Base-by-base conservation (phyloP, 2,329 filamentous ascomycete species). In the Arthrobotrys conoides region DNA sequence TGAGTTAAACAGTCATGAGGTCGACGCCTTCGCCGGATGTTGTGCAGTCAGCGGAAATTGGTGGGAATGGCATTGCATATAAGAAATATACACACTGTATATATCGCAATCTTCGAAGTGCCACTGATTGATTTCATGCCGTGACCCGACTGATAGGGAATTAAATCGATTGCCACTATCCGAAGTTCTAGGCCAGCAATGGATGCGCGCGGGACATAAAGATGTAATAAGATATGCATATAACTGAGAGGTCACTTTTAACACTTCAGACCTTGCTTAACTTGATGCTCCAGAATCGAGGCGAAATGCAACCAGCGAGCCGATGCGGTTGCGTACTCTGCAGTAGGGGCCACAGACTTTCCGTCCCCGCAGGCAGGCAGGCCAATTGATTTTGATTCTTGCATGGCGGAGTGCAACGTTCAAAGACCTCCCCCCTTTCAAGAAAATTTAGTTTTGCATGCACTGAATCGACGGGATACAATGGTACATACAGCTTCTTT, bases 351-450 rank as follows among this genome's bases (percentile, higher is more conserved):
- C 48, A 61, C 27, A 61, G 20, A 61, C 57, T 61, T 61, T 61
- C 57, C 36, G 57, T 46, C 44, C 36, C 61, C 46, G 61, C 61
- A 51, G 44, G 30, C 61, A 48, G 36, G 41, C 44, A 33, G 36
- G 41, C 41, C 30, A 36, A 24, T 30, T 27, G 18, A 27, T 27
- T 22, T n/a, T 41, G 64, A 51, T 6, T 55, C 12, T n/a, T 73
- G 70, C 61, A 66, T 36, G 61, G 27, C 57, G 59, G 49, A 66
- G 68, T 33, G 70, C 61, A 67, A 63, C 27, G 57, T 73, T 67
- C 70, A 73, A 67, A 61, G 70, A 49, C 57, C 48, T 61, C 49
- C 61, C 69, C 49, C 61, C 69, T 38, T 73, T 61, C 59, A 57
- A 30, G 6, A n/a, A n/a, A n/a, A n/a, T n/a, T n/a, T n/a, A n/a